phyloP scores from a whole-genome alignment of 2,329 filamentous ascomycete genomes.

The Cladophialophora immunda region DNA sequence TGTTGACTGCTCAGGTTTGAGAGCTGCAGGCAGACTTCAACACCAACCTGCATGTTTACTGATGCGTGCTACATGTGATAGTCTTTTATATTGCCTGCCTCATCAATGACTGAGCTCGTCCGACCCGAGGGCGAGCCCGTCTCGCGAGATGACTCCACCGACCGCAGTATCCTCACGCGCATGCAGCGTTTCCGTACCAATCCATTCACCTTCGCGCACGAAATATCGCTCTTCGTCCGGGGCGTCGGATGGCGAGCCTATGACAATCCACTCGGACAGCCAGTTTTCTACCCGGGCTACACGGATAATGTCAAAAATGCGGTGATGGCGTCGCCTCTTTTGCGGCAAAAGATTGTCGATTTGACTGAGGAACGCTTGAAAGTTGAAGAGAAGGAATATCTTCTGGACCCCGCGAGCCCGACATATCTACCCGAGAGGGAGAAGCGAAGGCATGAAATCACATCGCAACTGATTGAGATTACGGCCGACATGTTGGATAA shows the following conservation, averaged over 20 bases:
- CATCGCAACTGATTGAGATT: conserved; percentile 77
- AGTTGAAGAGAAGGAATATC: conserved; percentile 74
- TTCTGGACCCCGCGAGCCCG: conserved; percentile 33
- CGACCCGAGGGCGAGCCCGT: conserved; percentile 22
- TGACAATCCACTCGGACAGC: conserved; percentile 87
- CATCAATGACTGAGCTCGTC: conserved; percentile 29
- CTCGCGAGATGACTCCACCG: conserved; percentile 27
- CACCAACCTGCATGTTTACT: neutral
- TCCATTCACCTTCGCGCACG: conserved; percentile 82
- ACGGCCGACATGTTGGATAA: conserved; percentile 86
- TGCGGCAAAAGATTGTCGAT: conserved; percentile 77
- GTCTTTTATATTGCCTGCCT: neutral
- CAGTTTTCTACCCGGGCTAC: conserved; percentile 92
- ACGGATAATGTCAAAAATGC: conserved; percentile 84
- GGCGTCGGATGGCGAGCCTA: conserved; percentile 96
- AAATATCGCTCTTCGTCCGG: conserved; percentile 91
- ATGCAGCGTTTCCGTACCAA: conserved; percentile 85
- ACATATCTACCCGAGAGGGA: conserved; percentile 43
- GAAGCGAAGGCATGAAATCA: conserved; percentile 70
- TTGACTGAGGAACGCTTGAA: conserved; percentile 77
- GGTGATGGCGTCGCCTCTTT: conserved; percentile 77
- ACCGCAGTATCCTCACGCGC: conserved; percentile 65
- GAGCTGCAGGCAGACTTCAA: too few species aligned
- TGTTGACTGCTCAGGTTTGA: too few species aligned
- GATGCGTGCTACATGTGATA: neutral